These are phyloP conservation scores for Beauveria pseudobassiana DNA, from an alignment of 2,329 filamentous ascomycete genomes.

Conservation along the genomic window DNA sequence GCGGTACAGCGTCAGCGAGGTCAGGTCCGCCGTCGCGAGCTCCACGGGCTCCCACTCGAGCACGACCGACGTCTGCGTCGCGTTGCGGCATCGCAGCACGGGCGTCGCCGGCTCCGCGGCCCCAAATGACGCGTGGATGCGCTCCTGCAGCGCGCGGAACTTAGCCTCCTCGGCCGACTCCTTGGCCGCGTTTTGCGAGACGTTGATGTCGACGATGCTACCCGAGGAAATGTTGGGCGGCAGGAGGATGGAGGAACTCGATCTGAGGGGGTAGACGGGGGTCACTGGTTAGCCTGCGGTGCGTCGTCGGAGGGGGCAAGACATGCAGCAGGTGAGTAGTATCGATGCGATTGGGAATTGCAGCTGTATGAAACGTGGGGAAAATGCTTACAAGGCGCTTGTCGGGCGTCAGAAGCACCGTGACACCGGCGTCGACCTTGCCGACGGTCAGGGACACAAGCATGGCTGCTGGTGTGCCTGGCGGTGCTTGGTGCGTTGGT, in stretches of 20 bases:
- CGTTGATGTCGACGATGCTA: conserved; percentile 96
- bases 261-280: conserved; percentile 52
- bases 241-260: conserved; percentile 92
- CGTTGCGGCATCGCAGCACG: conserved; percentile 84
- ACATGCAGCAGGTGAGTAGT: background rate
- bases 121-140: conserved; percentile 82
- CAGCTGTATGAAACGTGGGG: background rate
- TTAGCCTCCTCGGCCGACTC: conserved; percentile 66
- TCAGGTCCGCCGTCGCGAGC: conserved; percentile 83
- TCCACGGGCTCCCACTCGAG: conserved; percentile 97
- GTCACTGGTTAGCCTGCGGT: conserved; percentile 15
- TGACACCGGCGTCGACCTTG: conserved; percentile 98
- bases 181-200: conserved; percentile 74
- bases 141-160: conserved; percentile 80
- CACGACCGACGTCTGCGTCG: conserved; percentile 95
- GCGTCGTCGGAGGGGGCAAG: background rate
- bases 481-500: background rate
- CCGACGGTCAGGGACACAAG: conserved; percentile 95
- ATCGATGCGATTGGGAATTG: background rate
- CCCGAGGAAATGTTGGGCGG: conserved; percentile 92
- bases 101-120: conserved; percentile 69
- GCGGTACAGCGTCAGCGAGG: conserved; percentile 83
- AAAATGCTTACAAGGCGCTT: conserved; percentile 71
- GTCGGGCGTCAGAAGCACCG: conserved; percentile 91
- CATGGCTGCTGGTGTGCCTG: conserved; percentile 45